These are phyloP conservation scores for Saccharomyces pastorianus DNA, from an alignment of 1,139 yeast species.

Conservation along the genomic window DNA sequence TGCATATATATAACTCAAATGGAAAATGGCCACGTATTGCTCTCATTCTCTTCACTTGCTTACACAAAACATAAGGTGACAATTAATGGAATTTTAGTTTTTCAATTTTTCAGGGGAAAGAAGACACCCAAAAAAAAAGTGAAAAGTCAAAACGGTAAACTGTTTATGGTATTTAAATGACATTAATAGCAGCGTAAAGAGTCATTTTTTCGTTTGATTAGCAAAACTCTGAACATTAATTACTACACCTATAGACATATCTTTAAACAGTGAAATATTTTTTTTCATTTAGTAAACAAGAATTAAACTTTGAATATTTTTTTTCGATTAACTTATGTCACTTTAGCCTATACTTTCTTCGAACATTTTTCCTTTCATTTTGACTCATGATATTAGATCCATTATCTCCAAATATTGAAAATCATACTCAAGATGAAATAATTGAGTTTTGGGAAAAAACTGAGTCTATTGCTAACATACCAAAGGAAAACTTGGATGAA, in stretches of 20 bases:
- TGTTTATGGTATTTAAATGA: not conserved
- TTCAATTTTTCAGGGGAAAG: not conserved
- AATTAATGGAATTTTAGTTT: not conserved
- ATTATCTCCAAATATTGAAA: constrained; percentile 12
- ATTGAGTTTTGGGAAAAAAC: constrained; percentile 31
- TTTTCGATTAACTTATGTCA: not conserved
- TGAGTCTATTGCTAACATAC: constrained; percentile 23
- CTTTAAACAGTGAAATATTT: not conserved
- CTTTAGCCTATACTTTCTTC: not conserved
- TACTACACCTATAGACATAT: not conserved
- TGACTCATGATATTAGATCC: constrained; percentile 21
- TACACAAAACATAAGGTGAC: not conserved
- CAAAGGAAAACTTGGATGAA: constrained; percentile 14
- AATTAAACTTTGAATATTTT: not conserved
- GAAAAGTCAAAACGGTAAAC: not conserved
- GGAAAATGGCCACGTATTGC: not conserved
- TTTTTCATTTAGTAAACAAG: not conserved
- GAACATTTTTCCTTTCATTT: not conserved
- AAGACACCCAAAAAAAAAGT: not conserved
- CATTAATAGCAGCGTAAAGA: not conserved
- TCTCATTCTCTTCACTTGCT: not conserved
- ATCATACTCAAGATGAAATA: constrained; percentile 16
- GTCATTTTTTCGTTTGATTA: not conserved
- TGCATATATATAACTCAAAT: not conserved
- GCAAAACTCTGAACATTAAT: not conserved